These are phyloP conservation scores for Porogramme epimiltina DNA, from an alignment of 1,284 basidiomycete species.

Conservation along the genomic window DNA sequence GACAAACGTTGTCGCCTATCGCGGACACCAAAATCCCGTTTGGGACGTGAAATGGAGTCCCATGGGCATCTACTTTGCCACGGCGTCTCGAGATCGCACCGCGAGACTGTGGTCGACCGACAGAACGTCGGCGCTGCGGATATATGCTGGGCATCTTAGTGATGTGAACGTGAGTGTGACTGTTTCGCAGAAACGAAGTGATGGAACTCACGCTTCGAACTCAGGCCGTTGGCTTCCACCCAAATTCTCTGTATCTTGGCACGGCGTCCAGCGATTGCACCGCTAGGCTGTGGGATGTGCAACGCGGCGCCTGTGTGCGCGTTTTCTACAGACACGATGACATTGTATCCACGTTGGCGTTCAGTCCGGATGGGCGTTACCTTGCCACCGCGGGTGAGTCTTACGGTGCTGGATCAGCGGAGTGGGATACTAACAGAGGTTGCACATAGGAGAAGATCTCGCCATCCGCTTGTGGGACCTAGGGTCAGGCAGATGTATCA, in stretches of 20 bases:
- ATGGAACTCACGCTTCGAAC: conserved; percentile 4
- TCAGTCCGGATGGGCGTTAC: conserved; percentile 93
- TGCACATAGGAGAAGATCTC: conserved; percentile 77
- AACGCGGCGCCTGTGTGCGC: conserved; percentile 89
- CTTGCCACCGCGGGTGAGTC: conserved; percentile 85
- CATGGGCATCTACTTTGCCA: conserved; percentile 97
- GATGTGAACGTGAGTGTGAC: conserved; percentile 87
- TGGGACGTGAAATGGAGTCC: conserved; percentile 99
- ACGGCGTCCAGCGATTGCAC: conserved; percentile 97
- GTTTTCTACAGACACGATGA: conserved; percentile 97
- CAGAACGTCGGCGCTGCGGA: conserved; percentile 81
- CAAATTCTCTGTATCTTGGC: conserved; percentile 96
- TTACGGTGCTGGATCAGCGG: background rate
- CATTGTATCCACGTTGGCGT: conserved; percentile 83
- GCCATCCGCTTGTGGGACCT: conserved; percentile 97
- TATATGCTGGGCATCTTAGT: conserved; percentile 95
- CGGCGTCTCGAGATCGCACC: conserved; percentile 91
- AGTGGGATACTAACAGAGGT: conserved; percentile 3
- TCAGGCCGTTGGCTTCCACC: conserved; percentile 95
- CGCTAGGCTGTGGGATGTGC: conserved; percentile 98
- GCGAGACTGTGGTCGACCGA: conserved; percentile 98
- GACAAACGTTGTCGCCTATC: conserved; percentile 91
- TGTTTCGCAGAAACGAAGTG: too few species aligned
- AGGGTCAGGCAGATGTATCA: conserved; percentile 89
- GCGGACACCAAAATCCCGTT: conserved; percentile 96